Evolutionary conservation across 495 filamentous ascomycete species (phyloP), one percentile per base, ranked within the genome.

Genomic region (Aspergillus saccharolyticus): DNA sequence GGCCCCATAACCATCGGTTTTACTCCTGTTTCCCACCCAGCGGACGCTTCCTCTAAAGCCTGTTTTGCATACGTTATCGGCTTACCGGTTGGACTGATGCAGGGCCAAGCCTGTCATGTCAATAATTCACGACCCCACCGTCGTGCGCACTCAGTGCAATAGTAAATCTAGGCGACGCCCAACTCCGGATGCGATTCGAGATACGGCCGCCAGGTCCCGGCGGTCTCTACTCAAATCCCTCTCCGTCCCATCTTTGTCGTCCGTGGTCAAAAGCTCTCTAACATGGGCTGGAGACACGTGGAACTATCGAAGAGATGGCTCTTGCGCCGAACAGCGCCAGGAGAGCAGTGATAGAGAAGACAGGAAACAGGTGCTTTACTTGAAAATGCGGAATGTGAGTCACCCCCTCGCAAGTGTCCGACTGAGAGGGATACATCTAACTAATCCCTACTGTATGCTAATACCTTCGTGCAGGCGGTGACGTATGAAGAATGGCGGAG

Each of bases 321-420:
- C 82, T 17, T 80, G 79, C 8, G 71, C 75, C 56, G 76, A 81
- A 44, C 76, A 87, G 53, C 74, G 83, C 39, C 73, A 75, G 19
- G 69, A 77, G 49, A 75, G 66, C 64, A 67, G 73, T 56, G 70
- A 77, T 44, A 56, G 66, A 20, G 83, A 87, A 56, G 80, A 87
- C 62, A 78, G 77, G 52, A 85, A 80, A 66, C 80, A 87, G 67
- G 76, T 89, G 5, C 65, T 90, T 1, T 80, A 81, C 52, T 66
- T 84, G 52, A 79, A 81, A 53, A 79, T 90, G 75, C 78, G 82
- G 51, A 80, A 80, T 67, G 85, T 86, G 70, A 64, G 74, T 69
- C 10, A 39, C 14, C n/a, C n/a, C n/a, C n/a, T n/a, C n/a, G n/a
- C n/a, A n/a, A n/a, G n/a, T n/a, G n/a, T n/a, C n/a, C n/a, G n/a